These are phyloP conservation scores for Candida boidinii DNA, from an alignment of 805 yeast species.

Conservation along the genomic window DNA sequence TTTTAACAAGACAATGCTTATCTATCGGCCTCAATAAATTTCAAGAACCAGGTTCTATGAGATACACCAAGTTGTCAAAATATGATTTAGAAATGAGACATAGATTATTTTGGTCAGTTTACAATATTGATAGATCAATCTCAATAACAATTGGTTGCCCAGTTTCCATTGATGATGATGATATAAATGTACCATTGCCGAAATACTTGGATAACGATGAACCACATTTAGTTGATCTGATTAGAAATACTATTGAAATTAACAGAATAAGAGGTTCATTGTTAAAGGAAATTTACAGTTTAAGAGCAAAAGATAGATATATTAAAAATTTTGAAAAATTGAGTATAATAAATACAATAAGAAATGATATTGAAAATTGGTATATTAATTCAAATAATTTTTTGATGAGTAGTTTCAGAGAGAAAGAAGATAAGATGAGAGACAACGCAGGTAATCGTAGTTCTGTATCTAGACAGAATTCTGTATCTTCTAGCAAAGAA, in stretches of 20 bases:
- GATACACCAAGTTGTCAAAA: conserved; percentile 19
- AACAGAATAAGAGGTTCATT: conserved; percentile 40
- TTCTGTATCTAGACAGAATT: too few relatives aligned
- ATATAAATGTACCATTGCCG: conserved; percentile 21
- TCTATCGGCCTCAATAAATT: conserved; percentile 37
- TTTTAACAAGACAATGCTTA: conserved; percentile 34
- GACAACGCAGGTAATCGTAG: too few relatives aligned
- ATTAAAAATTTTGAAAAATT: conserved; percentile 11
- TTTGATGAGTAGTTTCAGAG: too few relatives aligned
- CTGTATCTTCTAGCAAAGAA: too few relatives aligned
- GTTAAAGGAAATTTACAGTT: conserved; percentile 36
- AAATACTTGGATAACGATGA: conserved; percentile 31
- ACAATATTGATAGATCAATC: conserved; percentile 18
- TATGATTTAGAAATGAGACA: conserved; percentile 34
- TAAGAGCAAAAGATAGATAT: conserved; percentile 26
- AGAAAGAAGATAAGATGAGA: too few relatives aligned
- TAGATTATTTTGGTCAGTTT: conserved; percentile 26
- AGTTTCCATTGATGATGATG: conserved; percentile 18
- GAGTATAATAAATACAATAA: conserved; percentile 21
- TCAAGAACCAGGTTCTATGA: too few relatives aligned
- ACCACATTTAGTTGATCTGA: conserved; percentile 27
- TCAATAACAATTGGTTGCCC: conserved; percentile 20
- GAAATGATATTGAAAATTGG: conserved; percentile 31
- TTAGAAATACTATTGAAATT: conserved; percentile 32
- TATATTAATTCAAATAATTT: not conserved